Conservation (phyloP, 345 rosid species). For the Gossypium anomalum region DNA sequence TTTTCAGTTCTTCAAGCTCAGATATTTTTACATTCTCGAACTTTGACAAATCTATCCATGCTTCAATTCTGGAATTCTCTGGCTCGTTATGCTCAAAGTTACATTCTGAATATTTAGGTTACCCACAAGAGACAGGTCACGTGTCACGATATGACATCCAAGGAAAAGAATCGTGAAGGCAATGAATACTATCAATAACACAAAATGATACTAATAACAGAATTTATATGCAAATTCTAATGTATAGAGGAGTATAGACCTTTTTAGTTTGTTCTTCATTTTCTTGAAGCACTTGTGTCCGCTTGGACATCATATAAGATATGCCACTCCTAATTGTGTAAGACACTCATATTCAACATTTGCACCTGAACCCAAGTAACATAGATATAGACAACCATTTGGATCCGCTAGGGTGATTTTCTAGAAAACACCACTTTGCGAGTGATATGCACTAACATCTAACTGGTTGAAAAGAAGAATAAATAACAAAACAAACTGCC, state of each 20-base stretch:
- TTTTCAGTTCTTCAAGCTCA: neutral
- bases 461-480: neutral
- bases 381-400: neutral
- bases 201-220: neutral
- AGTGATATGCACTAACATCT: neutral
- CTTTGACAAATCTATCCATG: conserved; percentile 2
- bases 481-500: neutral
- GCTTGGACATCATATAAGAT: neutral
- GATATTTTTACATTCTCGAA: neutral
- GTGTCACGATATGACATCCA: neutral
- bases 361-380: neutral
- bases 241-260: neutral
- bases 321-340: neutral
- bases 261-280: neutral
- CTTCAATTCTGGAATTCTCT: neutral
- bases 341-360: neutral
- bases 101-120: neutral
- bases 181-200: neutral
- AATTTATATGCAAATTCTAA: neutral
- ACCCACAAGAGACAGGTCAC: neutral
- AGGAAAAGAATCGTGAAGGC: neutral
- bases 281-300: neutral
- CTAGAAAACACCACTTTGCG: neutral
- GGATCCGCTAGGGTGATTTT: neutral
- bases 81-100: neutral